Evolutionary conservation across 2,329 filamentous ascomycete species (phyloP).

Genomic region (Nigrograna mackinnonii): DNA sequence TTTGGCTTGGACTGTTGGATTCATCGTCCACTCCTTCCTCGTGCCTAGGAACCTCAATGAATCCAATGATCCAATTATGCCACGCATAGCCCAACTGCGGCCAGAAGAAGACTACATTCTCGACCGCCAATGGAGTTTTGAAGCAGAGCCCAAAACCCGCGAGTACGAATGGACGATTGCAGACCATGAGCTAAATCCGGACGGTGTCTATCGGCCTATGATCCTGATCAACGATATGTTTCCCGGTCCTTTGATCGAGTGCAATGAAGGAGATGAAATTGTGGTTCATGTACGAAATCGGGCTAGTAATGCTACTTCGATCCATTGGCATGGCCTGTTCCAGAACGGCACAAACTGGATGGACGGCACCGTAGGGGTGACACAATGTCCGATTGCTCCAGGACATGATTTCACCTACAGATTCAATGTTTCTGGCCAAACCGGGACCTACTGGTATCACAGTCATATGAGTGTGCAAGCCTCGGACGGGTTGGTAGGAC

Average conservation of each 20-base stretch:
- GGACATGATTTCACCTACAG: slow-evolving; percentile 39
- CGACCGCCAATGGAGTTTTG: slow-evolving; percentile 59
- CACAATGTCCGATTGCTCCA: slow-evolving; percentile 60
- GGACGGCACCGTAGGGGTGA: slow-evolving; percentile 60
- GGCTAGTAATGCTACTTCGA: slow-evolving; percentile 60
- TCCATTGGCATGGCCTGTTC: slow-evolving; percentile 66
- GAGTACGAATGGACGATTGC: slow-evolving; percentile 65
- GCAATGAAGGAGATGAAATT: slow-evolving; percentile 67
- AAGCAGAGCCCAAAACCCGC: slow-evolving; percentile 54
- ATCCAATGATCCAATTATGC: too few relatives aligned
- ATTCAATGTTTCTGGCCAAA: slow-evolving; percentile 39
- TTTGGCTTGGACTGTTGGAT: slow-evolving; percentile 14
- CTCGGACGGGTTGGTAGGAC: slow-evolving; percentile 45
- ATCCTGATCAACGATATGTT: slow-evolving; percentile 46
- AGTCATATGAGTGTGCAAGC: slow-evolving; percentile 47
- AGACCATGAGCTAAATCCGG: slow-evolving; percentile 61
- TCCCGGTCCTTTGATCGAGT: slow-evolving; percentile 44
- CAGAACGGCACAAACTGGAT: slow-evolving; percentile 49
- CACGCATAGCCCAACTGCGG: slow-evolving; percentile 14
- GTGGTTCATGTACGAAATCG: slow-evolving; percentile 63
- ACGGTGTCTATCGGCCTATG: slow-evolving; percentile 52
- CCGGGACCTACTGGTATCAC: slow-evolving; percentile 38
- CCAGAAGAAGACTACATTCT: slow-evolving; percentile 53
- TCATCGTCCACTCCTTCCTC: slow-evolving; percentile 15
- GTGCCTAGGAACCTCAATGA: slow-evolving; percentile 5